phyloP scores from a whole-genome alignment of 345 rosid genomes.

The Boechera divaricarpa region DNA sequence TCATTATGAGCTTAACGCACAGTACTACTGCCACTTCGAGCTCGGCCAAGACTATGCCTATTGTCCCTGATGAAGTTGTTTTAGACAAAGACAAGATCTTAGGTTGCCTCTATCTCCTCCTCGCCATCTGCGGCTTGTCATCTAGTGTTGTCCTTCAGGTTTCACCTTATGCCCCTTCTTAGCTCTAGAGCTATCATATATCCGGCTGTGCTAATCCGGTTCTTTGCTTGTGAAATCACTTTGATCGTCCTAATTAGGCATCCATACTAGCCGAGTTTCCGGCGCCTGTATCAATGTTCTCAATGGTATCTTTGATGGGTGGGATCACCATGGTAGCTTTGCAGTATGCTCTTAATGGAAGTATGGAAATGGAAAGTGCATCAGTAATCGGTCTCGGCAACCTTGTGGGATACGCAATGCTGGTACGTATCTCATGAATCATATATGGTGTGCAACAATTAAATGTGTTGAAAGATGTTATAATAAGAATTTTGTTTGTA shows the following conservation, averaged over 20 bases:
- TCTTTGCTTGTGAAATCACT: not conserved
- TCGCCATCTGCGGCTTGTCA: slow-evolving; percentile 64
- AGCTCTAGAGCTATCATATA: not conserved
- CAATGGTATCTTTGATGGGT: slow-evolving; percentile 71
- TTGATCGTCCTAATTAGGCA: slow-evolving; percentile 53
- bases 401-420: slow-evolving; percentile 55
- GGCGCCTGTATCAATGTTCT: slow-evolving; percentile 79
- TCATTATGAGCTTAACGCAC: slow-evolving; percentile 82
- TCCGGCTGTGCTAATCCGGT: not conserved
- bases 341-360: slow-evolving; percentile 55
- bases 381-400: slow-evolving; percentile 48
- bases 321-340: slow-evolving; percentile 55
- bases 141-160: slow-evolving; percentile 82
- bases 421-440: slow-evolving; percentile 52
- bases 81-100: slow-evolving; percentile 61
- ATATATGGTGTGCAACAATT: slow-evolving; percentile 15
- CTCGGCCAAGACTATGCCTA: slow-evolving; percentile 21
- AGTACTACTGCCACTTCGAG: slow-evolving; percentile 48
- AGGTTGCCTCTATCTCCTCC: slow-evolving; percentile 75
- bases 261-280: slow-evolving; percentile 74
- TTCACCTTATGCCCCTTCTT: slow-evolving; percentile 10
- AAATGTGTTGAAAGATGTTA: slow-evolving; percentile 2
- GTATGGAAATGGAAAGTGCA: slow-evolving; percentile 52
- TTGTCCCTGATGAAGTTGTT: slow-evolving; percentile 30
- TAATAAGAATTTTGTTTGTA: slow-evolving; percentile 16